Evolutionary conservation across 2,329 filamentous ascomycete genomes (phyloP), one percentile per base, ranked within the genome.

Genomic region (Lachnellula willkommii): DNA sequence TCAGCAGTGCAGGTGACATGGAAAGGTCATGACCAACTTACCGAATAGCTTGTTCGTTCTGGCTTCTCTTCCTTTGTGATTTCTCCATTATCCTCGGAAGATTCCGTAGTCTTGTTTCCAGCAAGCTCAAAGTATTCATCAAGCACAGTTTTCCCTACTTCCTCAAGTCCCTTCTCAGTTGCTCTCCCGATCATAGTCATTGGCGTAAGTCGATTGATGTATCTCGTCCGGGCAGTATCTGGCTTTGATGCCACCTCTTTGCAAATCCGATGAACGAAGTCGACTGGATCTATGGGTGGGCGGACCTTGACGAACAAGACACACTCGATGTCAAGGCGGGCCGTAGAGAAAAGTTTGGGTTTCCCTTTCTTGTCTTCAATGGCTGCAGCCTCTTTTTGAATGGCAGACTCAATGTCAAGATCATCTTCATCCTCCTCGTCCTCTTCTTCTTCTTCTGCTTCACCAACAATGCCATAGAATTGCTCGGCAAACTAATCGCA

Each of bases 311-410:
- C 77, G 68, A 86, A 87, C 59, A 86, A 73, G 46, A 87, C 72
- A 57, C 83, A 87, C 58, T 83, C 81, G n/a, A 85, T 73, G 47
- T 77, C 77, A 47, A 82, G 74, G 45, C 75, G 75, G 36, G 86
- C 72, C 2, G 79, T 72, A 15, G 75, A 75, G 63, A 86, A 84
- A 15, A 74, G 65, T 55, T 76, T 73, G 26, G 50, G 69, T 71
- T 52, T 68, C n/a, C 66, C 67, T 32, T 71, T 64, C 40, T 70
- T 69, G 28, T 73, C 66, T 53, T 80, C 83, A 64, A 91, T 79
- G 2, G 74, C 77, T 28, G 78, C 79, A n/a, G 94, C 71, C 71
- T 94, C 90, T 67, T 83, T 84, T 63, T 82, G 70, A 63, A 94
- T 89, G 28, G 84, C 80, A 5, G 82, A 78, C 67, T 91, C 89